These are phyloP conservation scores for Salix suchowensis DNA, from an alignment of 345 rosid genomes.

Conservation along the genomic window DNA sequence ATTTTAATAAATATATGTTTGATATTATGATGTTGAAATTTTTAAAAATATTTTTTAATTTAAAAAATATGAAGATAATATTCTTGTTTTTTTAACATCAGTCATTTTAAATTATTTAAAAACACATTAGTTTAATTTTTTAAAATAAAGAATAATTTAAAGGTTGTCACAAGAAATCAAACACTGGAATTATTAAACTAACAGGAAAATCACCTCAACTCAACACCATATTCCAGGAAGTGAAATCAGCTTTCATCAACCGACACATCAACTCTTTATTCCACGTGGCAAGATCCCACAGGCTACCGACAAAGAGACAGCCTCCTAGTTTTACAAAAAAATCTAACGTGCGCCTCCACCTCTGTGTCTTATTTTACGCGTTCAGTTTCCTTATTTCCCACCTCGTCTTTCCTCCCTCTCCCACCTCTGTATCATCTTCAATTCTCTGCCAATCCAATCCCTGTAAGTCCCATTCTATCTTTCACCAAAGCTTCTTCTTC, in stretches of 20 bases:
- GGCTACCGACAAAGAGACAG: slow-evolving; percentile 58
- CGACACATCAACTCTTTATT: slow-evolving; percentile 2
- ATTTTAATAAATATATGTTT: too few species aligned
- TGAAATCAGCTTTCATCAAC: not conserved
- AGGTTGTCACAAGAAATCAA: too few species aligned
- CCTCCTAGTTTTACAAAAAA: slow-evolving; percentile 2
- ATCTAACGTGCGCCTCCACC: not conserved
- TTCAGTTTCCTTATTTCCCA: not conserved
- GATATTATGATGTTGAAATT: too few species aligned
- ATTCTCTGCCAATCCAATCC: not conserved
- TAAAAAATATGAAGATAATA: too few species aligned
- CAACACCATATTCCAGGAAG: not conserved
- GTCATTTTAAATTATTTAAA: too few species aligned
- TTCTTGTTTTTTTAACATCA: too few species aligned
- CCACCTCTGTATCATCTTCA: not conserved
- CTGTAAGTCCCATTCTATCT: not conserved
- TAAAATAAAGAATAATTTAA: too few species aligned
- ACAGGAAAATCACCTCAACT: not conserved
- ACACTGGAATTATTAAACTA: too few species aligned
- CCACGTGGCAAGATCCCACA: slow-evolving; percentile 44
- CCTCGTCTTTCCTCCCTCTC: not conserved
- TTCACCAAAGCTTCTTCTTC: not conserved
- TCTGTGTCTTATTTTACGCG: not conserved
- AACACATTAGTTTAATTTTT: too few species aligned
- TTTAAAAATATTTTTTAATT: too few species aligned